These are phyloP conservation scores for Solanum megistacrolobum DNA, from an alignment of 257 asterid genomes.

Conservation along the genomic window DNA sequence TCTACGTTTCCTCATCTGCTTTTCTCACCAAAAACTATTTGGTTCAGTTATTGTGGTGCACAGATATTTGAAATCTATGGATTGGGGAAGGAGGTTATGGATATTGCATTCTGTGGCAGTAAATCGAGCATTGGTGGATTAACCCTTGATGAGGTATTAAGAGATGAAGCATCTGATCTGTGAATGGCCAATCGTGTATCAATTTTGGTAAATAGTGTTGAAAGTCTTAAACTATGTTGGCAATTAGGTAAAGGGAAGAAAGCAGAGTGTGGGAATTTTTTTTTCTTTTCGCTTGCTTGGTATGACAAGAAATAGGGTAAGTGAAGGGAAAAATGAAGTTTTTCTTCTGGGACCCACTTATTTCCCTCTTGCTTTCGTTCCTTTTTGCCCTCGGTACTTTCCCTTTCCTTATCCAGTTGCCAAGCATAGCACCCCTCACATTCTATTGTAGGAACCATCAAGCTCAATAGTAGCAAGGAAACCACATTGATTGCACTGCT, in stretches of 20 bases:
- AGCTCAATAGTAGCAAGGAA: not conserved
- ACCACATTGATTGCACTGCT: not conserved
- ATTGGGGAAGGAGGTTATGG: constrained; percentile 72
- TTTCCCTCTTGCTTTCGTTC: not conserved
- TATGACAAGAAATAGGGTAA: not conserved
- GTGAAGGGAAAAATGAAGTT: not conserved
- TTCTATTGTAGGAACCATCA: not conserved
- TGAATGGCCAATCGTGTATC: not conserved
- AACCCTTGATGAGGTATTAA: constrained; percentile 90
- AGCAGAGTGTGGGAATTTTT: not conserved
- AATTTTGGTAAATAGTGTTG: not conserved
- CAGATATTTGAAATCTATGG: constrained; percentile 98
- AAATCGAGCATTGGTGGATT: constrained; percentile 86
- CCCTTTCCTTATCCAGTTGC: not conserved
- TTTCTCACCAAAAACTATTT: constrained; percentile 20
- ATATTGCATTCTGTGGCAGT: constrained; percentile 89
- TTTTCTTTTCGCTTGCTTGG: not conserved
- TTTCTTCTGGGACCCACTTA: not conserved
- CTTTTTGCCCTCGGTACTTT: not conserved
- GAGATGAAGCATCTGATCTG: not conserved
- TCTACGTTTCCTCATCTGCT: not conserved
- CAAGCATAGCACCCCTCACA: not conserved
- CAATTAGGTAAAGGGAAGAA: not conserved
- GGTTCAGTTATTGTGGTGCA: constrained; percentile 86
- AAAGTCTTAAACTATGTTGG: not conserved